A percentile compares a stretch with the other conserved stretches of the same genome.
These are phyloP conservation scores for Saccharum spontaneum DNA, from an alignment of 176 grass and related monocot genomes.

Conservation along the genomic window DNA sequence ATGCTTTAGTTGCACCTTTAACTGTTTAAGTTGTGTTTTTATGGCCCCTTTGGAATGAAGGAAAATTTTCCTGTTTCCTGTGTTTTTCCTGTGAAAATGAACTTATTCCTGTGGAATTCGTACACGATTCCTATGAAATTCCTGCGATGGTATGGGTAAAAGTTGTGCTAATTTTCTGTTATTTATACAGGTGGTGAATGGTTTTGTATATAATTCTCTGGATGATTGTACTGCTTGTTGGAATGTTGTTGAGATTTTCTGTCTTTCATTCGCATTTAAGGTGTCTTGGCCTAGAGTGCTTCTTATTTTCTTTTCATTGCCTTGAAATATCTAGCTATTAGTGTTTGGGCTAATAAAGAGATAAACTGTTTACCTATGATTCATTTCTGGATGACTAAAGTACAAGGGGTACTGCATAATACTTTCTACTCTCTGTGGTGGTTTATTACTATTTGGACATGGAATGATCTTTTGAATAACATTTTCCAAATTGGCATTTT, in stretches of 20 bases:
- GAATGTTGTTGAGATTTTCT: background rate
- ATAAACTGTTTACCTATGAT: background rate
- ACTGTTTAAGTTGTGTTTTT: background rate
- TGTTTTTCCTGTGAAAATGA: too few relatives aligned
- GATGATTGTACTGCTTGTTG: background rate
- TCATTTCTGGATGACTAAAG: background rate
- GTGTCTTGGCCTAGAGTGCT: conserved; percentile 2
- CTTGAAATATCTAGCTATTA: background rate
- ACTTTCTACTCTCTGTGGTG: background rate
- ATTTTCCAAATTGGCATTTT: background rate
- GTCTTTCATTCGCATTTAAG: background rate
- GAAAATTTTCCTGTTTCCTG: background rate
- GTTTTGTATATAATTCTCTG: background rate
- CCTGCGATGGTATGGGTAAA: background rate
- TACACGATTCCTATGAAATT: background rate
- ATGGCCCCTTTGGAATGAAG: background rate
- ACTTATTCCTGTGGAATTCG: background rate
- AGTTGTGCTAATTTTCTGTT: background rate
- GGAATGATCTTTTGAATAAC: background rate
- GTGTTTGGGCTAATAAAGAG: background rate
- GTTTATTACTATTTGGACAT: background rate
- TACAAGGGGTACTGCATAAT: background rate
- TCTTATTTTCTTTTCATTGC: background rate
- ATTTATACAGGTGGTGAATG: background rate
- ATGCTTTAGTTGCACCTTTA: background rate